These are phyloP conservation scores for Diacronema lutheri DNA, from an alignment of 78 protist genomes.

Conservation along the genomic window DNA sequence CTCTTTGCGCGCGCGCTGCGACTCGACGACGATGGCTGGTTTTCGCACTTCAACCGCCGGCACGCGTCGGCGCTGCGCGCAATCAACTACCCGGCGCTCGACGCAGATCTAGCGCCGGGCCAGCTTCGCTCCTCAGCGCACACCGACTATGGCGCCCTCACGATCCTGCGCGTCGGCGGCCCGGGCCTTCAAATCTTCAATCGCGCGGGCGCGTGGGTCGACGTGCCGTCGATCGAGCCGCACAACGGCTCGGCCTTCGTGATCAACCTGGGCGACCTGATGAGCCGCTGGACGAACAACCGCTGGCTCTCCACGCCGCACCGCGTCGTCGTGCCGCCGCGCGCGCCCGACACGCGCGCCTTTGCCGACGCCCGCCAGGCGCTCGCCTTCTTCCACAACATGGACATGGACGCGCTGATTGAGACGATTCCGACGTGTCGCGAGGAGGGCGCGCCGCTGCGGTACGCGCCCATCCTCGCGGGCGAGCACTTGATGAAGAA, in stretches of 20 bases:
- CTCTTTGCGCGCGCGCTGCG: background rate
- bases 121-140: background rate
- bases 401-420: background rate
- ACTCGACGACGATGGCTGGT: background rate
- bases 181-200: background rate
- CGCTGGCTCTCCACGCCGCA: constrained; percentile 8
- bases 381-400: constrained; percentile 5
- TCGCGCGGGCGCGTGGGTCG: background rate
- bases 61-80: background rate
- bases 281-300: constrained; percentile 11
- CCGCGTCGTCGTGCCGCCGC: background rate
- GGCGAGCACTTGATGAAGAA: background rate
- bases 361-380: background rate
- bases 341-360: background rate
- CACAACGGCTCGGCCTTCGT: background rate
- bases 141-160: constrained; percentile 3
- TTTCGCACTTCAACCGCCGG: too few relatives aligned
- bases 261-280: constrained; percentile 16
- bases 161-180: constrained; percentile 3
- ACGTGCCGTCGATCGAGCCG: background rate
- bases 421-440: background rate
- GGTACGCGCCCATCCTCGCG: background rate
- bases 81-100: background rate
- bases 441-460: background rate
- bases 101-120: background rate